Percentiles rank a stretch among this genome's conserved stretches.
phyloP scores from a whole-genome alignment of 495 filamentous ascomycete species.

The Talaromyces wortmannii region DNA sequence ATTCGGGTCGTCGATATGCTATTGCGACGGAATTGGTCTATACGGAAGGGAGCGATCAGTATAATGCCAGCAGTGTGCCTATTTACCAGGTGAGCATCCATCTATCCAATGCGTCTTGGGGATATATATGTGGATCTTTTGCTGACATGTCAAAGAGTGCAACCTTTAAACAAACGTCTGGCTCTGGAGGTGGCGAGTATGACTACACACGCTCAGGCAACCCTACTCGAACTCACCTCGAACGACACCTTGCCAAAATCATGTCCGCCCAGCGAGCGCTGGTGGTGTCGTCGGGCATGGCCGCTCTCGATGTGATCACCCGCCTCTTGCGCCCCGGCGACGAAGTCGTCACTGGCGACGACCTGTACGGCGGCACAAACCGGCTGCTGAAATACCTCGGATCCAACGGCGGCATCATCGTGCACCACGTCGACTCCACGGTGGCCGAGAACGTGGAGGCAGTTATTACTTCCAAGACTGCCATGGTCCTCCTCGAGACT shows the following conservation, averaged over 20 bases:
- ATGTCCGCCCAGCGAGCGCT: slow-evolving; percentile 90
- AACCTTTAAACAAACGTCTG: slow-evolving; percentile 92
- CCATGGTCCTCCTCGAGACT: slow-evolving; percentile 94
- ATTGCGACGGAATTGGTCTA: slow-evolving; percentile 94
- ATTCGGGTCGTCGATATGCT: slow-evolving; percentile 77
- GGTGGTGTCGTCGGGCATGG: slow-evolving; percentile 94
- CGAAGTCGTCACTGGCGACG: slow-evolving; percentile 94
- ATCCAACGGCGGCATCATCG: slow-evolving; percentile 78
- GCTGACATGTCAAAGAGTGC: slow-evolving; percentile 56
- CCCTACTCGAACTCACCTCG: slow-evolving; percentile 90
- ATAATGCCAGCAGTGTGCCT: slow-evolving; percentile 88
- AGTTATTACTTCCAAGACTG: slow-evolving; percentile 70
- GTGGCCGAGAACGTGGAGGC: slow-evolving; percentile 55
- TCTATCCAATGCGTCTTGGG: background rate
- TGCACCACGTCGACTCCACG: slow-evolving; percentile 96
- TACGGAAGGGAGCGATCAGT: slow-evolving; percentile 91
- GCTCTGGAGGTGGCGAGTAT: slow-evolving; percentile 74
- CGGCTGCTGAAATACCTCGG: slow-evolving; percentile 87
- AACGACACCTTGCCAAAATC: slow-evolving; percentile 96
- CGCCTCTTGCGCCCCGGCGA: slow-evolving; percentile 87
- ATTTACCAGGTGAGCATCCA: slow-evolving; percentile 70
- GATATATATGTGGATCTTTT: background rate
- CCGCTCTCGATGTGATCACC: slow-evolving; percentile 94
- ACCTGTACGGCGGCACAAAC: slow-evolving; percentile 94
- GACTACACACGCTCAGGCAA: slow-evolving; percentile 98